Base-by-base conservation (phyloP, 225 moss, liverwort and hornwort species). In the Physcomitrellopsis africana region DNA sequence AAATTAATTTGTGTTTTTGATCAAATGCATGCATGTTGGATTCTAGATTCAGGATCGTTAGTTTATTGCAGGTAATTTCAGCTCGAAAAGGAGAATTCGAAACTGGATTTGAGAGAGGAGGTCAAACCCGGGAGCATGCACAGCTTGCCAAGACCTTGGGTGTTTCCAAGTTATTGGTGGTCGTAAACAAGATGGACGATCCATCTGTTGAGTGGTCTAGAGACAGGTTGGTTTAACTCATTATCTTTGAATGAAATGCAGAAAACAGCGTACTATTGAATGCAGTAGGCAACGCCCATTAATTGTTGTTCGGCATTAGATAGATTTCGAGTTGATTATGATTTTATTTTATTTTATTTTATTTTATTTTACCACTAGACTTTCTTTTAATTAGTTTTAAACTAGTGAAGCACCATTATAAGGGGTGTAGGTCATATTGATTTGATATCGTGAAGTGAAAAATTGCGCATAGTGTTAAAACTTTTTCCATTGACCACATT, bases 131-230 rank as follows among this genome's bases (percentile, higher is more conserved):
- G 56, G 97, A 99, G 86, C 97, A 99, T 72, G 97, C 94, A 27
- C 97, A 99, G 79, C 93, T 99, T 61, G 97, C 97, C 0, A 99
- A 99, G 81, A 99, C 97, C 51, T 73, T 99, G 70, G 97, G 97
- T 58, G 97, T 99, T 32, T 90, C 97, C 27, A 99, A 99, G 86
- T 86, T 99, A 10, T 72, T 99, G 74, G 94, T 99, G 48, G 97
- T 93, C 3, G 97, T 94, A 41, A 99, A 99, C 79, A 99, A 99
- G 74, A 99, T 99, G 97, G 97, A 99, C 67, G 97, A 99, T 65
- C 86, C 89, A 9, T 94, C 94, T 63, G 97, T 99, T 13, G 79
- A 83, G 65, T 99, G 94, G 94, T 74, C 90, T 3, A 99, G 91
- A 69, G 93, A 93, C 16, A 90, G 97, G 95, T 93, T 57, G 26